phyloP scores from a whole-genome alignment of 2,329 filamentous ascomycete genomes.

The Elsinoe australis region DNA sequence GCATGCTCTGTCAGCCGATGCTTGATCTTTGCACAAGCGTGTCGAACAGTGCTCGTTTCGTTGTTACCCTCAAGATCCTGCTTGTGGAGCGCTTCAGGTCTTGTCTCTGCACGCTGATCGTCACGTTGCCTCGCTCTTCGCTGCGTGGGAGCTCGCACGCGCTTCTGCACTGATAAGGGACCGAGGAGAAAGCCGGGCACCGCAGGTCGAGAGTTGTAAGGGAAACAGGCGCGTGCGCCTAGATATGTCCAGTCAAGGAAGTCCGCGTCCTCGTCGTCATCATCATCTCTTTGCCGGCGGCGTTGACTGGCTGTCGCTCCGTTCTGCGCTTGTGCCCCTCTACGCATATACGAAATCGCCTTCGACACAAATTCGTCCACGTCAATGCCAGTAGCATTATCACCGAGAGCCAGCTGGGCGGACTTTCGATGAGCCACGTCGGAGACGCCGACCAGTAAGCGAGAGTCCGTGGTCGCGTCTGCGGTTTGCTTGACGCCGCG shows the following conservation, averaged over 20 bases:
- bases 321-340: slow-evolving; percentile 50
- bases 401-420: slow-evolving; percentile 64
- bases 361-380: slow-evolving; percentile 88
- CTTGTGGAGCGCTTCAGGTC: slow-evolving; percentile 68
- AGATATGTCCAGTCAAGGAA: slow-evolving; percentile 80
- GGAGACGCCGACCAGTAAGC: slow-evolving; percentile 71
- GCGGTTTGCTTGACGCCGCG: slow-evolving; percentile 70
- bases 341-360: slow-evolving; percentile 77
- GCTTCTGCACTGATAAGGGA: slow-evolving; percentile 82
- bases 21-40: slow-evolving; percentile 68
- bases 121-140: slow-evolving; percentile 64
- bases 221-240: slow-evolving; percentile 68
- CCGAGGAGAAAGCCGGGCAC: slow-evolving; percentile 80
- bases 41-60: slow-evolving; percentile 73
- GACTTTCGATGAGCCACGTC: slow-evolving; percentile 76
- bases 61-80: slow-evolving; percentile 65
- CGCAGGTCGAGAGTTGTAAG: slow-evolving; percentile 63
- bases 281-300: slow-evolving; percentile 48
- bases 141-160: slow-evolving; percentile 61
- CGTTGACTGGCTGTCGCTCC: slow-evolving; percentile 34
- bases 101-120: slow-evolving; percentile 57
- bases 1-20: slow-evolving; percentile 46
- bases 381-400: slow-evolving; percentile 67
- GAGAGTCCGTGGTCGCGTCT: slow-evolving; percentile 83
- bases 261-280: slow-evolving; percentile 61